Evolutionary conservation across 306 rosid species (phyloP), one percentile per base, ranked within the genome.

Genomic region (Malus asiatica): DNA sequence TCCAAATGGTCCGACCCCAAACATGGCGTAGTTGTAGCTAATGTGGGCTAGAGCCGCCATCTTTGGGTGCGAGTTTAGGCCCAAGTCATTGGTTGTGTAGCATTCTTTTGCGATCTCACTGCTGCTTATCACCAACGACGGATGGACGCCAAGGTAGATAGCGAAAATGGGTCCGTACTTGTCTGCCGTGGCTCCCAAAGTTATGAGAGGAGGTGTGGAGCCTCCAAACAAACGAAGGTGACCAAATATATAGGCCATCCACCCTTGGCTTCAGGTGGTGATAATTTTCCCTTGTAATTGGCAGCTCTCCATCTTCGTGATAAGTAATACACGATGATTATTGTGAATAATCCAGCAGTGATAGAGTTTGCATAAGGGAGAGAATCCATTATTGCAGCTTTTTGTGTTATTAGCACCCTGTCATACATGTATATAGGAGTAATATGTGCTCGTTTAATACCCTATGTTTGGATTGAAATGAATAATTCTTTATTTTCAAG

Each of bases 1-100:
- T 2, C 88, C 87, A 14, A 71, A 79, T 8, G 85, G 86, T 20
- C 75, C 55, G 40, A 89, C 68, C 2, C 82, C 88, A 8, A 87
- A 81, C 61, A 73, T 79, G 11, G 82, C 81, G 22, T 48, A 20
- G 65, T 79, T 45, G 29, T 78, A 76, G 30, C 72, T 66, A 33
- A 85, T 20, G 16, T 76, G 12, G 4, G 72, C 53, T 32, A 4
- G 35, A 32, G 35, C 35, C 35, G 35, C 35, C 35, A 32, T 32
- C 35, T 32, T 32, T 32, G 86, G 82, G 10, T 82, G 71, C 22
- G 51, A 46, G 19, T 69, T 68, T 8, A 77, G 14, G 59, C 33
- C 59, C 0, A 72, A 32, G 15, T 86, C 85, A n/a, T 80, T 66
- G 10, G 72, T 53, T 30, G 84, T 77, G 68, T n/a, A 86, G 69